Evolutionary conservation across 257 asterid genomes (phyloP).

Genomic region (Parsonsia alboflavescens): DNA sequence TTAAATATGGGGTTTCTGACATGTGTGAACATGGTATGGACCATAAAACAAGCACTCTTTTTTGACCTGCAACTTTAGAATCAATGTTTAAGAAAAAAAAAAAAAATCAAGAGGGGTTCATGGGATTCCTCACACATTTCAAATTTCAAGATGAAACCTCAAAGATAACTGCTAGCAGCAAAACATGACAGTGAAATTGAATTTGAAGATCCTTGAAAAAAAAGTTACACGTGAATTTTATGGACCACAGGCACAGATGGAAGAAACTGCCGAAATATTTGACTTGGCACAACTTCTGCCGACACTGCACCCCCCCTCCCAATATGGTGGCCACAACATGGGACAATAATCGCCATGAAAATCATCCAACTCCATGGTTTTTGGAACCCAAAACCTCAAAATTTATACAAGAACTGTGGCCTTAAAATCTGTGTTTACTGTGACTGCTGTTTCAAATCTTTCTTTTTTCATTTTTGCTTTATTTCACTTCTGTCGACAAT

Average conservation of each 20-base stretch:
- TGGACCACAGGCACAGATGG: background rate
- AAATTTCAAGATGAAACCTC: background rate
- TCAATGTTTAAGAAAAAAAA: too few relatives aligned
- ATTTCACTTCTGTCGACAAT: background rate
- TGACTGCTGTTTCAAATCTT: background rate
- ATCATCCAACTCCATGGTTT: background rate
- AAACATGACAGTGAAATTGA: background rate
- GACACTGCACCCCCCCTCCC: background rate
- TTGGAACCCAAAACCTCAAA: background rate
- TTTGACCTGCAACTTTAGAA: background rate
- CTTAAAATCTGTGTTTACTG: background rate
- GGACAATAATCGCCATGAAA: background rate
- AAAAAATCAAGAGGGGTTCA: too few relatives aligned
- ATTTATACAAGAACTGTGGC: background rate
- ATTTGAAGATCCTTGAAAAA: background rate
- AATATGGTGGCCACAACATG: background rate
- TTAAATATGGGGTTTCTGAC: too few relatives aligned
- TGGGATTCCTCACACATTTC: background rate
- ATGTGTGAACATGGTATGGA: too few relatives aligned
- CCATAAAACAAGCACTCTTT: too few relatives aligned
- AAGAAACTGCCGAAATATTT: background rate
- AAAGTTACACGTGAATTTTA: background rate
- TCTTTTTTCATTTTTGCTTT: background rate
- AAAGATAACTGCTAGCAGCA: background rate
- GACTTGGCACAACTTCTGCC: background rate